Evolutionary conservation across 768 basidiomycete species (phyloP).

Genomic region (Melanogaster broomeanus): DNA sequence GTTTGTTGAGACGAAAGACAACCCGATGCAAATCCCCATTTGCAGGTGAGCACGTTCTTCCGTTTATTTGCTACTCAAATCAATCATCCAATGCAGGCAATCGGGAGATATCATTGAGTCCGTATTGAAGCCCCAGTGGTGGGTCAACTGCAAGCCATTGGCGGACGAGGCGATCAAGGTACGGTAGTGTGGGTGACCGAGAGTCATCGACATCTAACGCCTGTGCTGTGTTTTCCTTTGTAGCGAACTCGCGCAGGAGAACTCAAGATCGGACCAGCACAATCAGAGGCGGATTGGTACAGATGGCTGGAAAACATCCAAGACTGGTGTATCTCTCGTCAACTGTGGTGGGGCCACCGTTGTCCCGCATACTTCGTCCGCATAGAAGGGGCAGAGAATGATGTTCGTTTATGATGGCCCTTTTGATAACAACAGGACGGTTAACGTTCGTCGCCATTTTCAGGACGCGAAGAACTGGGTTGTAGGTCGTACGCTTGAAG

Average conservation of each 20-base stretch:
- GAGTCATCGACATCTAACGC: not conserved
- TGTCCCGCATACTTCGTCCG: slow-evolving; percentile 92
- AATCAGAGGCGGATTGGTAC: slow-evolving; percentile 93
- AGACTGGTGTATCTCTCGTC: slow-evolving; percentile 99
- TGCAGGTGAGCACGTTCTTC: slow-evolving; percentile 61
- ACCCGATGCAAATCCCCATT: slow-evolving; percentile 95
- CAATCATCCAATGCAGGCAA: slow-evolving; percentile 54
- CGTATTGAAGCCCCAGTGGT: slow-evolving; percentile 97
- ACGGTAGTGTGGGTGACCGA: not conserved
- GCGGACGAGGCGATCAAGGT: slow-evolving; percentile 91
- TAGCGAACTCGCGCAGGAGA: slow-evolving; percentile 91
- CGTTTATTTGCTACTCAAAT: not conserved
- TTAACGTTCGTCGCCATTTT: not conserved
- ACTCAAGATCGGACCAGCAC: slow-evolving; percentile 77
- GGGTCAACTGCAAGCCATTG: slow-evolving; percentile 91
- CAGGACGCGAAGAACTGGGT: slow-evolving; percentile 91
- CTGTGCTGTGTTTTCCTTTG: not conserved
- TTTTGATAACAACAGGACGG: not conserved
- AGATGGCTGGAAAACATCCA: slow-evolving; percentile 94
- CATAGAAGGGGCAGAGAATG: slow-evolving; percentile 72
- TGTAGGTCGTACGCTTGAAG: slow-evolving; percentile 74
- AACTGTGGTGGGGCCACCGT: slow-evolving; percentile 99
- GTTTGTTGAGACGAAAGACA: slow-evolving; percentile 90
- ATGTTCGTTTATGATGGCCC: slow-evolving; percentile 44
- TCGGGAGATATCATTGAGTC: slow-evolving; percentile 97